Percentiles rank a stretch among this genome's conserved stretches.
Conservation (phyloP, 1,284 basidiomycete genomes). For the Ganoderma resinaceum region DNA sequence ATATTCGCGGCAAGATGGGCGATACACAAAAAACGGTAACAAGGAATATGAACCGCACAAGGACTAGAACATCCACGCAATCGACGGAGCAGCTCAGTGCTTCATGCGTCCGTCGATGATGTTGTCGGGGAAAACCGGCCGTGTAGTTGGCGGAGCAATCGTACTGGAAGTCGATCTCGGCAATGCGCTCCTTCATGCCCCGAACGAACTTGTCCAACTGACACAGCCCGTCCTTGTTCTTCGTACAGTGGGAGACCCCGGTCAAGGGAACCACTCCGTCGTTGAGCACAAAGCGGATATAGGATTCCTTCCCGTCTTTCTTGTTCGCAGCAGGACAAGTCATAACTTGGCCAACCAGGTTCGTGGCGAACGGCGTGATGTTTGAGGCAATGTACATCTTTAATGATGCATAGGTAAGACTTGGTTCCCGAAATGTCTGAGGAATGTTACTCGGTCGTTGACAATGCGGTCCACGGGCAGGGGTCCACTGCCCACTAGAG, state of each 20-base stretch:
- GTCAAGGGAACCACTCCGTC: conserved; percentile 68
- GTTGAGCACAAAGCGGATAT: conserved; percentile 63
- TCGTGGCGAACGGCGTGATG: conserved; percentile 60
- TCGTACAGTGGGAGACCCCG: conserved; percentile 35
- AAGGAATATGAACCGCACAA: not conserved
- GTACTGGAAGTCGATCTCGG: conserved; percentile 33
- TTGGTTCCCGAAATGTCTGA: not conserved
- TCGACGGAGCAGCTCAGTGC: conserved; percentile 11
- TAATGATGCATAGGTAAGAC: not conserved
- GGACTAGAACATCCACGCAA: not conserved
- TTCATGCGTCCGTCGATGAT: conserved; percentile 33
- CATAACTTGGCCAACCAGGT: conserved; percentile 68
- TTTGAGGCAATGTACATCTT: conserved; percentile 55
- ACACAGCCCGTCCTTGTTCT: conserved; percentile 37
- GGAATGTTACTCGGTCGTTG: conserved; percentile 48
- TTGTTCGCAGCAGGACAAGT: conserved; percentile 47
- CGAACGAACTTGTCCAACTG: conserved; percentile 31
- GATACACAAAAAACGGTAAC: not conserved
- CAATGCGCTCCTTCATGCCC: conserved; percentile 36
- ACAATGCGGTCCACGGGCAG: conserved; percentile 67
- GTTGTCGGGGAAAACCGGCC: conserved; percentile 27
- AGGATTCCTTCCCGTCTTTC: conserved; percentile 37
- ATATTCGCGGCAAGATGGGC: not conserved
- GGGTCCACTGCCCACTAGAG: conserved; percentile 59
- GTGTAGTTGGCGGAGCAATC: conserved; percentile 37